Base-by-base conservation (phyloP, 78 protist species). In the Tieghemostelium lacteum region DNA sequence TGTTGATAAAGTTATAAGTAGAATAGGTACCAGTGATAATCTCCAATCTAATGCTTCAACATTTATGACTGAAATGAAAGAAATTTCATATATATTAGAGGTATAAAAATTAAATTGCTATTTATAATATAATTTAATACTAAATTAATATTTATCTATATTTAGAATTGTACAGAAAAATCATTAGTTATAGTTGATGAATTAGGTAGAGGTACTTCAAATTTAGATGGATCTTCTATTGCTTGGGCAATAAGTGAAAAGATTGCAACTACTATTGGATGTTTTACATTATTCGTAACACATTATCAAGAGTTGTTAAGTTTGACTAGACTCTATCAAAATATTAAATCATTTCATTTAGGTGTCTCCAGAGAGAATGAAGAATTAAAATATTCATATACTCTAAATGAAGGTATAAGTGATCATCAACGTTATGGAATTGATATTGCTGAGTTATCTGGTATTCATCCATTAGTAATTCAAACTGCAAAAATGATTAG, bases 191-290 rank as follows among this genome's bases (percentile, higher is more conserved):
- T 91, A 31, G 60, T 91, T 10, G 94, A 91, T 85, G 94, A 91
- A 63, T 61, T 91, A 20, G 94, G 94, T 4, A 61, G 94, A 45
- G 80, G 89, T 26, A 91, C 94, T 1, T 77, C 94, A n/a, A 91
- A 71, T 54, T 62, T 60, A n/a, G 94, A 91, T 54, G 94, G 92
- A 10, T 67, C 88, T 12, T 75, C 87, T 22, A 91, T 83, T 26
- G 94, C 88, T 22, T 91, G 88, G 88, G 36, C 86, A n/a, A 73
- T 91, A 0, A 58, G 94, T 42, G 93, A 88, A 40, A 62, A 36
- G 34, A 37, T 88, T 16, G 73, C 93, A 28, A 19, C 17, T 26
- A 78, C 5, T 40, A 66, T 72, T 29, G 78, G 78, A n/a, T 75
- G 85, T 16, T 58, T 49, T 19, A 75, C 93, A 17, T 62, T 88